phyloP scores from a whole-genome alignment of 805 yeast genomes.

The Wickerhamomyces rabaulensis region DNA sequence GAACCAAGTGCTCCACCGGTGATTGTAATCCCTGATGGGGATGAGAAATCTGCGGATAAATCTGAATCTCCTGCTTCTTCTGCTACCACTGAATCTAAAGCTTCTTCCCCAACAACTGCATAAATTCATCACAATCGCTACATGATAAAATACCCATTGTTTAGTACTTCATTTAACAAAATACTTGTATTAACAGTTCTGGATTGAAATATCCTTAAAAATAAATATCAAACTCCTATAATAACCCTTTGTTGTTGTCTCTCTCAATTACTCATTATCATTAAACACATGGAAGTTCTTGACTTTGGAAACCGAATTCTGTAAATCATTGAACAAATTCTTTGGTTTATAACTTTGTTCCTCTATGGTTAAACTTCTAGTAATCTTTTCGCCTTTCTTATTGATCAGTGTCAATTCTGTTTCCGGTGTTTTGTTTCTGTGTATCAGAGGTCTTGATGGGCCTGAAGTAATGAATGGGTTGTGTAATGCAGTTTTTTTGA shows the following conservation, averaged over 20 bases:
- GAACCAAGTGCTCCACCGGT: not conserved
- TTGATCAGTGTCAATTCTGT: constrained; percentile 26
- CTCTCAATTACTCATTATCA: not conserved
- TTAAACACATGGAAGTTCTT: constrained; percentile 1
- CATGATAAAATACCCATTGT: too few relatives aligned
- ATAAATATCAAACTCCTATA: not conserved
- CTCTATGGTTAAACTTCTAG: constrained; percentile 16
- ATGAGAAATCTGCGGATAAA: not conserved
- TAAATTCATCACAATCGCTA: too few relatives aligned
- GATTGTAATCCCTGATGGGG: constrained; percentile 1
- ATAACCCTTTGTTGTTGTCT: not conserved
- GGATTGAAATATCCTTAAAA: too few relatives aligned
- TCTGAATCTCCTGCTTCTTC: not conserved
- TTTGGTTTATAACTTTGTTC: constrained; percentile 26
- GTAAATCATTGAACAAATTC: constrained; percentile 20
- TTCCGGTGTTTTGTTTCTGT: constrained; percentile 15
- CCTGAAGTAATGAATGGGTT: constrained; percentile 21
- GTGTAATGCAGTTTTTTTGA: constrained; percentile 7
- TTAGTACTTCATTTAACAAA: too few relatives aligned
- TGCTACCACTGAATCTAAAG: not conserved
- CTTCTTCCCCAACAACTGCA: not conserved
- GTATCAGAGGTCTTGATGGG: not conserved
- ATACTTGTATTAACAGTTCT: too few relatives aligned
- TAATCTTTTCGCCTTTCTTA: constrained; percentile 29
- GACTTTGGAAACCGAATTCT: not conserved